These are phyloP conservation scores for Mycena vulgaris DNA, from an alignment of 768 basidiomycete genomes.

Conservation along the genomic window DNA sequence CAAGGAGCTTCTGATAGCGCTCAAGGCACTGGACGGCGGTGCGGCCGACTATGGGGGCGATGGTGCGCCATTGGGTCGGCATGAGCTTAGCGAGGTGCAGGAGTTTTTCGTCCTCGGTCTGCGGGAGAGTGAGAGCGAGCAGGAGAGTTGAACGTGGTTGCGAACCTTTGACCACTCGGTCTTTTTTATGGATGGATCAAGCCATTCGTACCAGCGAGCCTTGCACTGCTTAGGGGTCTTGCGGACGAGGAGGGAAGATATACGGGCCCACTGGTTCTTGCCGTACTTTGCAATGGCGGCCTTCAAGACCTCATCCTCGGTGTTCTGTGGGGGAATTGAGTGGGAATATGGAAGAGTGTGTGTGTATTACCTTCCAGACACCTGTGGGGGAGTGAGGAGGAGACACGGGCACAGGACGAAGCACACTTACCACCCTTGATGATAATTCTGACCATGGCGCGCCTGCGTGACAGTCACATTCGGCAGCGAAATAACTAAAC, in stretches of 20 bases:
- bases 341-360: constrained; percentile 5
- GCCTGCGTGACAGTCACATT: background rate
- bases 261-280: constrained; percentile 99
- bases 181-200: constrained; percentile 99
- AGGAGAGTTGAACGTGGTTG: background rate
- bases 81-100: constrained; percentile 98
- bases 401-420: background rate
- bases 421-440: constrained; percentile 80
- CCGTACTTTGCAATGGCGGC: constrained; percentile 98
- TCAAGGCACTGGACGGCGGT: constrained; percentile 98
- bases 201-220: constrained; percentile 99
- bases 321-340: constrained; percentile 73
- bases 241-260: constrained; percentile 96
- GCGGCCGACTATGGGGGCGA: constrained; percentile 97
- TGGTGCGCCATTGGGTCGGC: constrained; percentile 99
- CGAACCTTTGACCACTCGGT: constrained; percentile 94
- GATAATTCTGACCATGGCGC: constrained; percentile 86
- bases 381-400: background rate
- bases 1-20: constrained; percentile 96
- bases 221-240: constrained; percentile 99
- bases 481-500: too few species aligned
- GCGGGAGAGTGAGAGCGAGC: background rate
- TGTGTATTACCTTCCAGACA: constrained; percentile 80
- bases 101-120: constrained; percentile 98
- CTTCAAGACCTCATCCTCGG: constrained; percentile 98